These are phyloP conservation scores for Prunus fruticosa DNA, from an alignment of 306 rosid species.

Conservation along the genomic window DNA sequence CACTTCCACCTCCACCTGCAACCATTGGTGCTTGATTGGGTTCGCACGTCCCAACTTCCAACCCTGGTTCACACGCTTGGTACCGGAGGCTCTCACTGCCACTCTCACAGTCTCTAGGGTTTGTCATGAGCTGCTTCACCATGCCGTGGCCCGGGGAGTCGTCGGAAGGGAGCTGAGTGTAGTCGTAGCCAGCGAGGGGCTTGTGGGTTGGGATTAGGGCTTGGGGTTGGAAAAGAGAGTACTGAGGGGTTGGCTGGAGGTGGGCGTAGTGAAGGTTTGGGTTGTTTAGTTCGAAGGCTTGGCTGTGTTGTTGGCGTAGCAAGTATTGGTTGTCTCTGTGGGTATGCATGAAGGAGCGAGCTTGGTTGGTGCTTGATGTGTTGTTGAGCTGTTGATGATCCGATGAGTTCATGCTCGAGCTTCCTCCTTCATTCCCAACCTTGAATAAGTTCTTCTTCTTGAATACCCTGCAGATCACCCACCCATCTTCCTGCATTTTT, in stretches of 20 bases:
- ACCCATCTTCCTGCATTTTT: conserved; percentile 77
- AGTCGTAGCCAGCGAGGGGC: conserved; percentile 30
- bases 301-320: conserved; percentile 44
- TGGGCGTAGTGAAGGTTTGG: conserved; percentile 37
- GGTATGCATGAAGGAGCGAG: conserved; percentile 46
- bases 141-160: conserved; percentile 28
- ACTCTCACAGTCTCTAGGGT: conserved; percentile 66
- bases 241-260: conserved; percentile 23
- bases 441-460: conserved; percentile 93
- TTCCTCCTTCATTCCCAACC: conserved; percentile 41
- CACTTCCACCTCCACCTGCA: conserved; percentile 17
- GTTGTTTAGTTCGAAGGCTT: conserved; percentile 48
- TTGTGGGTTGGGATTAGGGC: conserved; percentile 33
- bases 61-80: conserved; percentile 48
- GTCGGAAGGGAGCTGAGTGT: conserved; percentile 3
- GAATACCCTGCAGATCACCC: conserved; percentile 96
- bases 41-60: conserved; percentile 50
- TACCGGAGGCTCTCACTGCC: conserved; percentile 56
- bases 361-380: conserved; percentile 21
- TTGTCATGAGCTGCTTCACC: conserved; percentile 66
- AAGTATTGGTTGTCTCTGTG: conserved; percentile 50
- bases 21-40: conserved; percentile 34
- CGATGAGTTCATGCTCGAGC: conserved; percentile 41
- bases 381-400: conserved; percentile 51
- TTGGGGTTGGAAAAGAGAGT: conserved; percentile 59